Evolutionary conservation across 495 filamentous ascomycete genomes (phyloP), one percentile per base, ranked within the genome.

Genomic region (Immersiella caudata): DNA sequence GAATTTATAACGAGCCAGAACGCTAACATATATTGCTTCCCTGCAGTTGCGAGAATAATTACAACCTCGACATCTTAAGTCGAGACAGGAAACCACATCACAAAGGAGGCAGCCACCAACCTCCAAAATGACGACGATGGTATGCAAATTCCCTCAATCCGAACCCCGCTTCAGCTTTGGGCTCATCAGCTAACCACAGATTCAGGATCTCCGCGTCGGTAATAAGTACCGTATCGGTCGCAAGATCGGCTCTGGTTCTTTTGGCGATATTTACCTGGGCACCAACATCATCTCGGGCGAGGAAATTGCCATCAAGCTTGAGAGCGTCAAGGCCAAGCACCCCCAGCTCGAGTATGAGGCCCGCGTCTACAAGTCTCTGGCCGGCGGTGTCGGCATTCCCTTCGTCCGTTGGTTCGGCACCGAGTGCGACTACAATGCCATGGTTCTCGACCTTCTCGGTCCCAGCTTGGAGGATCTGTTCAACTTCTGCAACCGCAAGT

Each of bases 401-500:
- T 99, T 99, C 74, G 96, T 99, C 71, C 93, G 96, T 78, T 99
- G 96, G 96, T 99, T 98, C 81, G 96, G 96, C 69, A 99, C 96
- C 64, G 96, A 99, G 81, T 99, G 96, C 81, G 96, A 99, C 82
- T 99, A 99, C 88, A 98, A 99, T 82, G 96, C 96, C 74, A 99
- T 99, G 96, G 96, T 99, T 58, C 90, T 99, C 70, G 96, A 99
- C 75, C 88, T 99, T 20, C 91, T 99, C 49, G 96, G 96, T 60
- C 96, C 96, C 66, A 96, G 92, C 78, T 84, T 99, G 84, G 96
- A 99, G 81, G 96, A 99, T 78, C 85, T 99, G n/a, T 99, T 99
- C 93, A 99, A 99, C 88, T 99, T 99, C 80, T 99, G 96, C 89
- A 99, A 98, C 88, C 90, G 96, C 77, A 99, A 99, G 79, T 99